Conservation (phyloP, 2,329 filamentous ascomycete species). For the Triangularia setosa region DNA sequence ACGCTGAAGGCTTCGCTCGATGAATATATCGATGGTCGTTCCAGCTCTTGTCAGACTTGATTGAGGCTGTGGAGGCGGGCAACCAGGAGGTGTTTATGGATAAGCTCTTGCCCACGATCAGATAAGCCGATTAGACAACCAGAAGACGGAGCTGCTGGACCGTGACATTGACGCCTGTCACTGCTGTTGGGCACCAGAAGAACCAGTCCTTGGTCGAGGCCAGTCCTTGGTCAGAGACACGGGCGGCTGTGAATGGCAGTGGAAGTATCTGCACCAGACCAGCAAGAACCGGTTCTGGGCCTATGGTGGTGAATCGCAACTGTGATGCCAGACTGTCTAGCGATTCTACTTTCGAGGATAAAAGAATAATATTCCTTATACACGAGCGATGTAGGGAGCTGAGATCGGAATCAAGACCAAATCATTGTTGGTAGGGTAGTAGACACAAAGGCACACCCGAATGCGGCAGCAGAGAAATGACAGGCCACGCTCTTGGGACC, state of each 20-base stretch:
- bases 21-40: slow-evolving; percentile 34
- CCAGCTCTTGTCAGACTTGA: slow-evolving; percentile 73
- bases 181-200: slow-evolving; percentile 21
- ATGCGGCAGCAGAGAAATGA: too few species aligned
- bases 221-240: slow-evolving; percentile 17
- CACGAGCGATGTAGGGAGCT: too few species aligned
- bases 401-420: too few species aligned
- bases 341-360: too few species aligned
- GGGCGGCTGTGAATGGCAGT: slow-evolving; percentile 16
- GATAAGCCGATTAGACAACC: slow-evolving; percentile 90
- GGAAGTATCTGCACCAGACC: neutral
- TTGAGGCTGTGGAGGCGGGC: slow-evolving; percentile 68
- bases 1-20: neutral
- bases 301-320: too few species aligned
- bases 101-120: slow-evolving; percentile 85
- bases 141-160: slow-evolving; percentile 78
- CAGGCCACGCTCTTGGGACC: too few species aligned
- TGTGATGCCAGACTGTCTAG: too few species aligned
- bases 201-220: slow-evolving; percentile 21
- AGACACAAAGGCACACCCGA: too few species aligned
- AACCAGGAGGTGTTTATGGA: slow-evolving; percentile 82
- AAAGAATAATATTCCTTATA: too few species aligned
- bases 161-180: slow-evolving; percentile 53
- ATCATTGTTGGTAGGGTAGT: too few species aligned
- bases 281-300: too few species aligned